These are phyloP conservation scores for Erucastrum elatum DNA, from an alignment of 345 rosid genomes.

Conservation along the genomic window DNA sequence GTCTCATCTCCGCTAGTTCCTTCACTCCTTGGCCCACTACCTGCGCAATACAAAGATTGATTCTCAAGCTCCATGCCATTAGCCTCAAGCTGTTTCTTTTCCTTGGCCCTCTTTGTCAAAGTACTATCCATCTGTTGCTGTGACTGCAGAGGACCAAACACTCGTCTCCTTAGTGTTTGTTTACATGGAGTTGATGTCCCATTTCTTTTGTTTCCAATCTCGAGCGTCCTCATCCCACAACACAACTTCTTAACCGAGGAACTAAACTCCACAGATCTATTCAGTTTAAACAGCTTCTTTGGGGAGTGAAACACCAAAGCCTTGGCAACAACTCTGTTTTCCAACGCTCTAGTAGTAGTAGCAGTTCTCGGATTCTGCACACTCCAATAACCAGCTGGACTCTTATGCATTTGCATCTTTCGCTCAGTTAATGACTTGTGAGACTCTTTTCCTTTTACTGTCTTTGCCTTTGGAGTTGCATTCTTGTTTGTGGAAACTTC, in stretches of 20 bases:
- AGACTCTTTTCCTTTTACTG: not conserved
- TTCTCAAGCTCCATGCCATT: conserved; percentile 46
- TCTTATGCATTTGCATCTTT: conserved; percentile 39
- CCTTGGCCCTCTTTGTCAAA: conserved; percentile 43
- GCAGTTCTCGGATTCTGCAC: conserved; percentile 56
- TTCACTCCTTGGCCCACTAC: no score
- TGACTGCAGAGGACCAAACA: conserved; percentile 58
- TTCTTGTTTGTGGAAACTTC: conserved; percentile 41
- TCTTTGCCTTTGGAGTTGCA: conserved; percentile 45
- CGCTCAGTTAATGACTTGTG: conserved; percentile 58
- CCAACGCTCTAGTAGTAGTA: conserved; percentile 36
- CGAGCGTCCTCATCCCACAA: conserved; percentile 69
- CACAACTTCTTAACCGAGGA: conserved; percentile 53
- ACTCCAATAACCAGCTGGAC: conserved; percentile 57
- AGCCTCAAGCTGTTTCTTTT: conserved; percentile 28
- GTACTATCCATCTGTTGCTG: conserved; percentile 28
- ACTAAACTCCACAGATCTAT: conserved; percentile 54
- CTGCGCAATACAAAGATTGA: not conserved
- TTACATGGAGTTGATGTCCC: conserved; percentile 41
- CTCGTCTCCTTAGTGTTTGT: conserved; percentile 69
- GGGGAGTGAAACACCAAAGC: conserved; percentile 82
- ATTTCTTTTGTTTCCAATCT: conserved; percentile 50
- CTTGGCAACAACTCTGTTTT: conserved; percentile 51
- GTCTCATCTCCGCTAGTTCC: no score
- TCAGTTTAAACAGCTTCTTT: conserved; percentile 55